These are phyloP conservation scores for Yamadazyma spencermartinsiae DNA, from an alignment of 1,139 yeast species.

Conservation along the genomic window DNA sequence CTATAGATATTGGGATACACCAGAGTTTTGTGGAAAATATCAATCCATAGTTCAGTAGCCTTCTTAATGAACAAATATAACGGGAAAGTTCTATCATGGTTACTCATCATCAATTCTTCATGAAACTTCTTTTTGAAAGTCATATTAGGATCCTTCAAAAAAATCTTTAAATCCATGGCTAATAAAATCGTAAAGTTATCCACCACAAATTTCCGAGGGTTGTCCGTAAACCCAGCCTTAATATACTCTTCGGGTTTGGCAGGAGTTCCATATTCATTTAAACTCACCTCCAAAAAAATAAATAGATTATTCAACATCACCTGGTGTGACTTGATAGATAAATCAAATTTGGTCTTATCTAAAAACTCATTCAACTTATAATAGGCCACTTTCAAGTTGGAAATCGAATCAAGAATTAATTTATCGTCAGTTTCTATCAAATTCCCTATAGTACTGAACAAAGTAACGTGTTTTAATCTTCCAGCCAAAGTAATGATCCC, in stretches of 20 bases:
- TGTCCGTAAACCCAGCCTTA: constrained; percentile 49
- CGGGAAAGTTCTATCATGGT: constrained; percentile 46
- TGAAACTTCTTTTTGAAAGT: constrained; percentile 58
- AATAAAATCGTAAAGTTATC: constrained; percentile 42
- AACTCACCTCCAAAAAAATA: constrained; percentile 39
- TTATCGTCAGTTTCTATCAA: constrained; percentile 43
- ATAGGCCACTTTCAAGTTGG: constrained; percentile 36
- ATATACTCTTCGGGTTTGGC: constrained; percentile 48
- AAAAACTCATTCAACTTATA: constrained; percentile 42
- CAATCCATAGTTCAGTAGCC: constrained; percentile 41
- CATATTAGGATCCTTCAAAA: constrained; percentile 55
- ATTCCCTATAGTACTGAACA: constrained; percentile 43
- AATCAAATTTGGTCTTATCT: constrained; percentile 36
- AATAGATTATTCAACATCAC: constrained; percentile 44
- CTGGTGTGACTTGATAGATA: constrained; percentile 42
- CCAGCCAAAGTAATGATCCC: constrained; percentile 47
- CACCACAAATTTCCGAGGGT: constrained; percentile 43
- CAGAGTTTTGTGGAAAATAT: constrained; percentile 35
- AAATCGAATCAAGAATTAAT: constrained; percentile 33
- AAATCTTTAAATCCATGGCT: constrained; percentile 53
- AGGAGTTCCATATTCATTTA: constrained; percentile 47
- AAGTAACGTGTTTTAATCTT: constrained; percentile 46
- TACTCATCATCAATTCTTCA: constrained; percentile 56
- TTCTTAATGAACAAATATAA: constrained; percentile 37
- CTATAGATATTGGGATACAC: constrained; percentile 41